These are phyloP conservation scores for Elsinoe perseae DNA, from an alignment of 2,329 filamentous ascomycete genomes.

Conservation along the genomic window DNA sequence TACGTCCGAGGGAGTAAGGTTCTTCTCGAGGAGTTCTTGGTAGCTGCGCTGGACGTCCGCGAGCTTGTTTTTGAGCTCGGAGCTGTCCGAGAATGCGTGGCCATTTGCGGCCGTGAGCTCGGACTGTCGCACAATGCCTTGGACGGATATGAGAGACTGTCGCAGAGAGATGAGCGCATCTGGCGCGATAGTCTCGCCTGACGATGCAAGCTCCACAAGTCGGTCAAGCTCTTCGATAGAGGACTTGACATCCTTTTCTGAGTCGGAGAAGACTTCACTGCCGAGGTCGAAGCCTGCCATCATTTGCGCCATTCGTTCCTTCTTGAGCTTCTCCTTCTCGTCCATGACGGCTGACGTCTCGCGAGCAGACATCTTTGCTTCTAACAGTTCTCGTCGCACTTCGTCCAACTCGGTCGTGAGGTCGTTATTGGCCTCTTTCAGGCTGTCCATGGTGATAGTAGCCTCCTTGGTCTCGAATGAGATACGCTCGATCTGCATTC, in stretches of 20 bases:
- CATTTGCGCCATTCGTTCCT: slow-evolving; percentile 99
- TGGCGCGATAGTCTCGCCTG: slow-evolving; percentile 70
- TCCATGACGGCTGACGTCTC: slow-evolving; percentile 84
- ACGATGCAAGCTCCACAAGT: slow-evolving; percentile 66
- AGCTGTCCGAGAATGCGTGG: slow-evolving; percentile 52
- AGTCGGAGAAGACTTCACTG: slow-evolving; percentile 85
- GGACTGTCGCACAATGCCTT: slow-evolving; percentile 85
- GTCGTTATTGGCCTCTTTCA: slow-evolving; percentile 93
- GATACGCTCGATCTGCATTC: slow-evolving; percentile 93
- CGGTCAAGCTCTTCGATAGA: slow-evolving; percentile 77
- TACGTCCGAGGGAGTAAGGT: slow-evolving; percentile 68
- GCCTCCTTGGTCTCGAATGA: slow-evolving; percentile 95
- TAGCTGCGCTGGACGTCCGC: slow-evolving; percentile 72
- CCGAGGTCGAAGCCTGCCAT: slow-evolving; percentile 98
- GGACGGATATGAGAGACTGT: slow-evolving; percentile 74
- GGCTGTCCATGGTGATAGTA: slow-evolving; percentile 91
- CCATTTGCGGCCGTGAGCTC: slow-evolving; percentile 70
- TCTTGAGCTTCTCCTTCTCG: slow-evolving; percentile 98
- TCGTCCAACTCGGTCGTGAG: slow-evolving; percentile 88
- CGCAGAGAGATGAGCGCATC: slow-evolving; percentile 74
- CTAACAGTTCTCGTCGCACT: slow-evolving; percentile 88
- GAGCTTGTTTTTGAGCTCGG: slow-evolving; percentile 68
- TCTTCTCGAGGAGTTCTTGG: slow-evolving; percentile 70
- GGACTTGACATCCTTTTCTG: slow-evolving; percentile 75
- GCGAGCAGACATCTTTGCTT: slow-evolving; percentile 93